Conservation (phyloP, 2,329 filamentous ascomycete genomes). For the Domatiomyces catenatus region DNA sequence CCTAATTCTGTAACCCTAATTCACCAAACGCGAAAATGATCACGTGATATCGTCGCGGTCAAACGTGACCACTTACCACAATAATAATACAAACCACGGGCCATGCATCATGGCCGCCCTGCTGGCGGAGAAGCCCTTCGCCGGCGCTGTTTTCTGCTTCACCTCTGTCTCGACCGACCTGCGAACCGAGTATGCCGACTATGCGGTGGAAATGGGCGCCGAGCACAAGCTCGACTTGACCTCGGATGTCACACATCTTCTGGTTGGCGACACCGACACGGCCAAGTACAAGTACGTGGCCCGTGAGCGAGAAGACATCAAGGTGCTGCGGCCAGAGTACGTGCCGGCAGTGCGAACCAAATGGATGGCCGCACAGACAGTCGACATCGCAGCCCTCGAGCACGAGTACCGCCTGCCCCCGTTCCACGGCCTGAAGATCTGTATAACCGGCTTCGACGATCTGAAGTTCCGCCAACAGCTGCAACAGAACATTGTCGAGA, state of each 20-base stretch:
- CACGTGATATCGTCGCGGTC: background rate
- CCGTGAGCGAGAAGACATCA: slow-evolving; percentile 71
- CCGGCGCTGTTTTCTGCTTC: slow-evolving; percentile 66
- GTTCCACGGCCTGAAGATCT: slow-evolving; percentile 43
- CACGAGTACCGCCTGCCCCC: slow-evolving; percentile 32
- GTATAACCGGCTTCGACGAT: slow-evolving; percentile 56
- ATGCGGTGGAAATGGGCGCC: slow-evolving; percentile 67
- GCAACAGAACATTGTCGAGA: slow-evolving; percentile 47
- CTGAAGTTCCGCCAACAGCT: slow-evolving; percentile 53
- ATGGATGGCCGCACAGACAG: slow-evolving; percentile 67
- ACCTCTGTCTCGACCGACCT: slow-evolving; percentile 69
- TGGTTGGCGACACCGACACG: slow-evolving; percentile 78
- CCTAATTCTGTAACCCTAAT: background rate
- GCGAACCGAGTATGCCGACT: slow-evolving; percentile 34
- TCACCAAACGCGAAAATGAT: background rate
- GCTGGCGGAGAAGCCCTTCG: slow-evolving; percentile 15
- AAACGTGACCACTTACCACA: too few relatives aligned
- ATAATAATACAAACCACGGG: too few relatives aligned
- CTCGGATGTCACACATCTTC: slow-evolving; percentile 86
- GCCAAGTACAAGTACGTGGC: slow-evolving; percentile 94
- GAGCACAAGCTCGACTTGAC: slow-evolving; percentile 80
- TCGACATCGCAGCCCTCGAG: slow-evolving; percentile 59
- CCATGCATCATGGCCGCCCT: background rate
- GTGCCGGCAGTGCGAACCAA: slow-evolving; percentile 61
- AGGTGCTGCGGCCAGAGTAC: slow-evolving; percentile 69